Percentiles rank a stretch among this genome's conserved stretches.
phyloP scores from a whole-genome alignment of 2,329 filamentous ascomycete species.

The Akanthomyces dipterigenus region DNA sequence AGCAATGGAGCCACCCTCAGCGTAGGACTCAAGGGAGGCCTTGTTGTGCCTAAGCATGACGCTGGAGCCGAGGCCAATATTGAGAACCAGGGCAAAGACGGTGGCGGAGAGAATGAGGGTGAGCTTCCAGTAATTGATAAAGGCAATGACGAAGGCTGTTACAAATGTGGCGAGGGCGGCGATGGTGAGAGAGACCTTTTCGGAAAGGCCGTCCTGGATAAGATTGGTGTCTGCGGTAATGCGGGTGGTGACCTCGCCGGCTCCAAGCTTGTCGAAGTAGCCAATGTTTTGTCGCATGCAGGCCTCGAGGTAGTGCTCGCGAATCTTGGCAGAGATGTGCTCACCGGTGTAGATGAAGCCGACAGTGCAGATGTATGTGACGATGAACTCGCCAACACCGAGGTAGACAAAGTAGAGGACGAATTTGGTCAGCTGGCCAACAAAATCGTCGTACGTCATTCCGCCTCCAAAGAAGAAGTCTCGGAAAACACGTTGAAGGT shows the following conservation, averaged over 20 bases:
- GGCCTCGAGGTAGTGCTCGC: slow-evolving; percentile 75
- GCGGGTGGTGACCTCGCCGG: slow-evolving; percentile 87
- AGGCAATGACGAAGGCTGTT: slow-evolving; percentile 84
- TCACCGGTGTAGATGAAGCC: slow-evolving; percentile 87
- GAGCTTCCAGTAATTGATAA: slow-evolving; percentile 87
- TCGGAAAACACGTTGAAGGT: slow-evolving; percentile 66
- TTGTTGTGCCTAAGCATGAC: slow-evolving; percentile 81
- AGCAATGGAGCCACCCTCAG: slow-evolving; percentile 76
- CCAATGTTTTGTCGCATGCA: slow-evolving; percentile 85
- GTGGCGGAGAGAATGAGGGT: slow-evolving; percentile 81
- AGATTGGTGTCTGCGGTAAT: slow-evolving; percentile 93
- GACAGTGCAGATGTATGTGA: slow-evolving; percentile 72
- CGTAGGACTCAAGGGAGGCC: slow-evolving; percentile 70
- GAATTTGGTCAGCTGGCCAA: slow-evolving; percentile 50
- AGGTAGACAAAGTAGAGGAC: slow-evolving; percentile 84
- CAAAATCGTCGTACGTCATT: slow-evolving; percentile 49
- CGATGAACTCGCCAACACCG: slow-evolving; percentile 71
- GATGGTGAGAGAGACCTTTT: slow-evolving; percentile 76
- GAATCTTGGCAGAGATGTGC: slow-evolving; percentile 70
- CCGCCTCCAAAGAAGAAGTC: slow-evolving; percentile 45
- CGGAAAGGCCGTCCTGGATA: slow-evolving; percentile 87
- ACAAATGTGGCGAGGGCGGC: slow-evolving; percentile 75
- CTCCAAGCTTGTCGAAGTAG: slow-evolving; percentile 87
- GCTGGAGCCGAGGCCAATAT: slow-evolving; percentile 66
- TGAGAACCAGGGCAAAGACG: slow-evolving; percentile 68